phyloP scores from a whole-genome alignment of 176 grass and related monocot species.

The Leersia perrieri region DNA sequence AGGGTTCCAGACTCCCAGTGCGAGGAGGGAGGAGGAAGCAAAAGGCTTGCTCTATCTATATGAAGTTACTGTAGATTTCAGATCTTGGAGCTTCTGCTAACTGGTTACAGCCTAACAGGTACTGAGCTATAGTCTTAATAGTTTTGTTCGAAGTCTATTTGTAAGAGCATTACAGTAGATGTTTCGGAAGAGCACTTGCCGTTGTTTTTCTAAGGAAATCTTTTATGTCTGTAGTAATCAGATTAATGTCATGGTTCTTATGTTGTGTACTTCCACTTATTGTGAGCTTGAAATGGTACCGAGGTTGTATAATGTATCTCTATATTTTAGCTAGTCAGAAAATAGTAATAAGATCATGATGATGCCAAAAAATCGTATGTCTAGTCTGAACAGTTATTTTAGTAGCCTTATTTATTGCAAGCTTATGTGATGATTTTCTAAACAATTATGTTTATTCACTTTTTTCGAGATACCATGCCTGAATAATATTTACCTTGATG shows the following conservation, averaged over 20 bases:
- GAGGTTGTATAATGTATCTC: not conserved
- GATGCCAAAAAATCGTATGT: not conserved
- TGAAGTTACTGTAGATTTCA: not conserved
- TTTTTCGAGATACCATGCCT: not conserved
- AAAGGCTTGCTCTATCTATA: not conserved
- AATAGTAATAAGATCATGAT: not conserved
- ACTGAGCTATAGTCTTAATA: not conserved
- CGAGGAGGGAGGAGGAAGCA: conserved; percentile 11
- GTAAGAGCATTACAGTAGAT: conserved; percentile 4
- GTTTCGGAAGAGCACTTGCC: not conserved
- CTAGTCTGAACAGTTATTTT: not conserved
- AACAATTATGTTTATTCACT: not conserved
- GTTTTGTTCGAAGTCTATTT: conserved; percentile 9
- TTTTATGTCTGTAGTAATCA: conserved; percentile 1
- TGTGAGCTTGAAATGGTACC: not conserved
- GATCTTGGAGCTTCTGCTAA: not conserved
- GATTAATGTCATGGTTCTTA: conserved; percentile 12
- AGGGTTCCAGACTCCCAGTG: not conserved
- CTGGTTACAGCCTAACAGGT: conserved; percentile 24
- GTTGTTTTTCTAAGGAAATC: not conserved
- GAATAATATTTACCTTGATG: conserved; percentile 18
- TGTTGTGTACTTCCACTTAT: not conserved
- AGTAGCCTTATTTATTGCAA: not conserved
- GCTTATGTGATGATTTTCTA: not conserved
- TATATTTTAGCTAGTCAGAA: not conserved